Conservation (phyloP, 805 yeast species). For the Cyberlindnera amylophila region DNA sequence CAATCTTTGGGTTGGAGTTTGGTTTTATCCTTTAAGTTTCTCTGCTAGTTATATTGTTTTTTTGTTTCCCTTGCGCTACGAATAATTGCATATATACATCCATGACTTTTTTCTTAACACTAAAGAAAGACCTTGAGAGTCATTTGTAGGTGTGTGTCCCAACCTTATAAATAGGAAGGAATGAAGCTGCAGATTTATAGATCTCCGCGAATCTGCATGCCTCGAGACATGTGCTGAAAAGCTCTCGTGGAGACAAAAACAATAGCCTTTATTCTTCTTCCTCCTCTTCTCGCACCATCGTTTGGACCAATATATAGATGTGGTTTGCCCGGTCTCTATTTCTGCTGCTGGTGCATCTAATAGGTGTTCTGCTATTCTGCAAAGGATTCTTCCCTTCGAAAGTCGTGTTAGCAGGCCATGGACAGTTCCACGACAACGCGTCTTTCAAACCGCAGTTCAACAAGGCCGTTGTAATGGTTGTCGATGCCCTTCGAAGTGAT, state of each 20-base stretch:
- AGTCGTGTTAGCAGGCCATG: constrained; percentile 62
- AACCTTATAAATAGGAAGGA: too few relatives aligned
- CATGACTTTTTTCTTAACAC: too few relatives aligned
- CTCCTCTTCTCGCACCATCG: too few relatives aligned
- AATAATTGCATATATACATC: background rate
- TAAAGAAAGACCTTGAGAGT: too few relatives aligned
- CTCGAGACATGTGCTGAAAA: background rate
- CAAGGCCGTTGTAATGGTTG: constrained; percentile 74
- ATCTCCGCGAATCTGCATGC: too few relatives aligned
- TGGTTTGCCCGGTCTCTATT: constrained; percentile 2
- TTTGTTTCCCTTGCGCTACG: too few relatives aligned
- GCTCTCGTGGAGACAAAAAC: background rate
- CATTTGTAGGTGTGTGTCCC: too few relatives aligned
- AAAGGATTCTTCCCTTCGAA: constrained; percentile 93
- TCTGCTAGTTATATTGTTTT: too few relatives aligned
- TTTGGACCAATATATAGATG: too few relatives aligned
- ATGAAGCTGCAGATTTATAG: too few relatives aligned
- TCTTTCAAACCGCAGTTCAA: constrained; percentile 49
- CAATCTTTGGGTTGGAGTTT: constrained; percentile 1
- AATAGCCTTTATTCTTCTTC: background rate
- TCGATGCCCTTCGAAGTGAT: constrained; percentile 91
- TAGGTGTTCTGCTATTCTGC: constrained; percentile 61
- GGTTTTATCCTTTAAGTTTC: background rate
- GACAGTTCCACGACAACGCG: constrained; percentile 28
- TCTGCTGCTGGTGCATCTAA: constrained; percentile 35